Conservation (phyloP, 2,329 filamentous ascomycete genomes). For the Myriosclerotinia duriaeana region DNA sequence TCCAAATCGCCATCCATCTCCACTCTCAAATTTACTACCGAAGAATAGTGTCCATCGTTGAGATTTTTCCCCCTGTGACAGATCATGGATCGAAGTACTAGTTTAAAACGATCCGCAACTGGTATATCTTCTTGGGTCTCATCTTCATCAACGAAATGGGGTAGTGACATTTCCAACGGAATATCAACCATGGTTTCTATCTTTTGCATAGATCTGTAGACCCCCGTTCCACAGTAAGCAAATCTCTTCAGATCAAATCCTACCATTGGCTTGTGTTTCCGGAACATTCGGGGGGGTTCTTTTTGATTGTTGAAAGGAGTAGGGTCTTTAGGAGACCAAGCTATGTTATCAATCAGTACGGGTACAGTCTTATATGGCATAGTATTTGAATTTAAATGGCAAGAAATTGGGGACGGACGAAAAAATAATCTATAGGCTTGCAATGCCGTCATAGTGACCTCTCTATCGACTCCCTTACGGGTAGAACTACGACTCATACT, state of each 20-base stretch:
- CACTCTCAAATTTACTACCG: constrained; percentile 74
- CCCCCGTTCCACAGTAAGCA: constrained; percentile 35
- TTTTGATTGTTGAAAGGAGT: constrained; percentile 60
- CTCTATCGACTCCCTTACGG: constrained; percentile 55
- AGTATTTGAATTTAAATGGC: constrained; percentile 29
- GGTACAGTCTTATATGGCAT: constrained; percentile 19
- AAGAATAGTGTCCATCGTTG: constrained; percentile 87
- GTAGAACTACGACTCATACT: constrained; percentile 35
- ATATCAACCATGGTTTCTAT: constrained; percentile 88
- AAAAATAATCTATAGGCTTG: constrained; percentile 41
- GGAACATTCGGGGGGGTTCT: constrained; percentile 87
- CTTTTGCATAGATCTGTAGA: constrained; percentile 38
- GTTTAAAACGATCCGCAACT: constrained; percentile 84
- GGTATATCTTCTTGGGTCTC: constrained; percentile 61
- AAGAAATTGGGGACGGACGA: constrained; percentile 60
- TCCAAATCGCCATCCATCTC: constrained; percentile 59
- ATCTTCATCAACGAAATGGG: constrained; percentile 85
- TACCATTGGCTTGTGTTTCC: constrained; percentile 76
- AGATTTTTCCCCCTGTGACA: constrained; percentile 87
- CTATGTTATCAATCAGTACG: constrained; percentile 49
- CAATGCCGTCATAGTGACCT: constrained; percentile 85
- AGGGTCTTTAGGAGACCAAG: constrained; percentile 75
- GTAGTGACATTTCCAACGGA: constrained; percentile 76
- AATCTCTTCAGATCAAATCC: constrained; percentile 94
- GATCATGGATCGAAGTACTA: constrained; percentile 86